Conservation (phyloP, 2,329 filamentous ascomycete species). For the Pseudophaeomoniella oleicola region DNA sequence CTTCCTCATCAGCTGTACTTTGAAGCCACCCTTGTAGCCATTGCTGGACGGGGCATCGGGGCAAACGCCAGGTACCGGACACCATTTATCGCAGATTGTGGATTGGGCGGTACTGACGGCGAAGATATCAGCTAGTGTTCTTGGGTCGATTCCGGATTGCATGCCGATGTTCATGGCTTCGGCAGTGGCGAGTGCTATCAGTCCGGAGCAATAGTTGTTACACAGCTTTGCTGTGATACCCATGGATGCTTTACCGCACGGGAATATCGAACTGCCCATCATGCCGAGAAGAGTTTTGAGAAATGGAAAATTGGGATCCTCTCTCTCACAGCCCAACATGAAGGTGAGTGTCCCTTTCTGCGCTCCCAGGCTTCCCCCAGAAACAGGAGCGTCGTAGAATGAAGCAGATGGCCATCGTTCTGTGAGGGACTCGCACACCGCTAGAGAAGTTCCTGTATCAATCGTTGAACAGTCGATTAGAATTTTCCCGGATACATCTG, state of each 20-base stretch:
- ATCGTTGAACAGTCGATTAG: conserved; percentile 43
- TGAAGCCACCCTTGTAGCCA: conserved; percentile 40
- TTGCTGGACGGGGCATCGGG: conserved; percentile 32
- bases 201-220: conserved; percentile 46
- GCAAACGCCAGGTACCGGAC: conserved; percentile 36
- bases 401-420: conserved; percentile 14
- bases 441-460: conserved; percentile 31
- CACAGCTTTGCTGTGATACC: conserved; percentile 45
- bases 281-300: conserved; percentile 30
- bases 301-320: conserved; percentile 27
- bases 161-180: conserved; percentile 50
- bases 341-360: conserved; percentile 37
- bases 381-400: conserved; percentile 41
- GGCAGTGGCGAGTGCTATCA: conserved; percentile 43
- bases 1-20: conserved; percentile 45
- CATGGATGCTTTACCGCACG: conserved; percentile 38
- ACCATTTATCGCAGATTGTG: conserved; percentile 35
- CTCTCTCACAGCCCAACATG: conserved; percentile 37
- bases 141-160: conserved; percentile 39
- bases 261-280: conserved; percentile 37
- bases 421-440: conserved; percentile 8
- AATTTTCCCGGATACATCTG: conserved; percentile 27
- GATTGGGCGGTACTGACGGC: conserved; percentile 37
- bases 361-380: conserved; percentile 38
- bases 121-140: conserved; percentile 37